phyloP scores from a whole-genome alignment of 257 asterid genomes.

The Nemophila menziesii region DNA sequence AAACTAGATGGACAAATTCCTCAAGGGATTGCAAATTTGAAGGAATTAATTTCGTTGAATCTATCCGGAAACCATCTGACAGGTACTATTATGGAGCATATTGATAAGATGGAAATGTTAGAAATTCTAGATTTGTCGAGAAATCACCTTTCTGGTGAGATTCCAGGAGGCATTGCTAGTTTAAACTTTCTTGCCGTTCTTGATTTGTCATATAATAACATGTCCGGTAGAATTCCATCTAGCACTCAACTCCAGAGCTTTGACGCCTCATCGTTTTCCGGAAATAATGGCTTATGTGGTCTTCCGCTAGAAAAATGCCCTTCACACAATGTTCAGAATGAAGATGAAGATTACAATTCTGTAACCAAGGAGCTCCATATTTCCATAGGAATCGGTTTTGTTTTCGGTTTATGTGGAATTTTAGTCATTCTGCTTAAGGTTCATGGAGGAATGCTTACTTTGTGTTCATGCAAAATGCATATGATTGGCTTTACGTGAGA shows the following conservation, averaged over 20 bases:
- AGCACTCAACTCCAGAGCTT: slow-evolving; percentile 17
- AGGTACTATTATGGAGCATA: too few relatives aligned
- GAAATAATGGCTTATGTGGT: background rate
- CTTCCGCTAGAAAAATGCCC: slow-evolving; percentile 3
- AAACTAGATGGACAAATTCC: too few relatives aligned
- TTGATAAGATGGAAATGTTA: too few relatives aligned
- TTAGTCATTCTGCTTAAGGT: slow-evolving; percentile 6
- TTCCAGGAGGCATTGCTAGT: slow-evolving; percentile 7
- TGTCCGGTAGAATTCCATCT: slow-evolving; percentile 12
- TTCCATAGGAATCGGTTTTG: slow-evolving; percentile 18
- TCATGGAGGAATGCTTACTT: slow-evolving; percentile 9
- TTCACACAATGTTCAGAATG: too few relatives aligned
- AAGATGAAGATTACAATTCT: too few relatives aligned
- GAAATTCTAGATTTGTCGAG: too few relatives aligned
- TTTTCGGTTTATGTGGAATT: slow-evolving; percentile 12
- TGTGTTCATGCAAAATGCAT: too few relatives aligned
- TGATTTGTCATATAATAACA: slow-evolving; percentile 15
- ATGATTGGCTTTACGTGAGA: too few relatives aligned
- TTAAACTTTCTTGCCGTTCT: slow-evolving; percentile 6
- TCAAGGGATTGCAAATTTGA: too few relatives aligned
- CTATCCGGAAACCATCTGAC: slow-evolving; percentile 20
- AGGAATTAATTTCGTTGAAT: slow-evolving; percentile 18
- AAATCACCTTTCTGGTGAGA: too few relatives aligned
- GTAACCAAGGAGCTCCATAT: slow-evolving; percentile 14
- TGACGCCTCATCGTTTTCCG: background rate